phyloP scores from a whole-genome alignment of 805 yeast species.

The Kodamaea fukazawae region DNA sequence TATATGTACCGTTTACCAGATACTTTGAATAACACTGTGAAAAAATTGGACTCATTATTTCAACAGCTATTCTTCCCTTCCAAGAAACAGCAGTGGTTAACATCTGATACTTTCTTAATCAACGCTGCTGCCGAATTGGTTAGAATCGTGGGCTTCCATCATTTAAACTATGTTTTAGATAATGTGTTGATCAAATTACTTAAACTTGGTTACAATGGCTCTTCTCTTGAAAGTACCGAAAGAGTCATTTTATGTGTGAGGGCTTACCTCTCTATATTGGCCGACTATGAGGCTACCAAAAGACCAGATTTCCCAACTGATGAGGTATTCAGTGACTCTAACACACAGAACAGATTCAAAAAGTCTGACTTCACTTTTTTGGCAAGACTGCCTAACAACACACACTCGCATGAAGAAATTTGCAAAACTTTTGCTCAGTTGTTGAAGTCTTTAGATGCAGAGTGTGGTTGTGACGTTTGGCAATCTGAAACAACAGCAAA shows the following conservation, averaged over 20 bases:
- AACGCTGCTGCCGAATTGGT: conserved; percentile 69
- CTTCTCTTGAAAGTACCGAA: conserved; percentile 67
- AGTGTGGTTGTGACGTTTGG: conserved; percentile 43
- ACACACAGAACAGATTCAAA: background rate
- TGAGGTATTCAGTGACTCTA: conserved; percentile 24
- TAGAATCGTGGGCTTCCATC: conserved; percentile 76
- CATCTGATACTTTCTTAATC: conserved; percentile 58
- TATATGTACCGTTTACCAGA: conserved; percentile 84
- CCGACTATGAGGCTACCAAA: conserved; percentile 52
- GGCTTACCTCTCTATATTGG: conserved; percentile 68
- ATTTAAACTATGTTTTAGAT: conserved; percentile 76
- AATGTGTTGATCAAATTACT: conserved; percentile 71
- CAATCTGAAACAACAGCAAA: conserved; percentile 14
- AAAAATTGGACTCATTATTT: conserved; percentile 67
- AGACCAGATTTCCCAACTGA: conserved; percentile 76
- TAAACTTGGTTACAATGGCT: conserved; percentile 56
- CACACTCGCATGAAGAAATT: conserved; percentile 67
- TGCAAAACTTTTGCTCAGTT: conserved; percentile 55
- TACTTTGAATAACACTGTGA: conserved; percentile 81
- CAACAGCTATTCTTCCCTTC: conserved; percentile 49
- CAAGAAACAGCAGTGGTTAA: conserved; percentile 75
- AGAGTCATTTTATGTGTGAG: conserved; percentile 65
- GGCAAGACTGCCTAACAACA: conserved; percentile 44
- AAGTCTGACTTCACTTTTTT: conserved; percentile 37
- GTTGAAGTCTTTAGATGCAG: conserved; percentile 58